Conservation (phyloP, 139 green algal species). For the Bryopsis sp. region DNA sequence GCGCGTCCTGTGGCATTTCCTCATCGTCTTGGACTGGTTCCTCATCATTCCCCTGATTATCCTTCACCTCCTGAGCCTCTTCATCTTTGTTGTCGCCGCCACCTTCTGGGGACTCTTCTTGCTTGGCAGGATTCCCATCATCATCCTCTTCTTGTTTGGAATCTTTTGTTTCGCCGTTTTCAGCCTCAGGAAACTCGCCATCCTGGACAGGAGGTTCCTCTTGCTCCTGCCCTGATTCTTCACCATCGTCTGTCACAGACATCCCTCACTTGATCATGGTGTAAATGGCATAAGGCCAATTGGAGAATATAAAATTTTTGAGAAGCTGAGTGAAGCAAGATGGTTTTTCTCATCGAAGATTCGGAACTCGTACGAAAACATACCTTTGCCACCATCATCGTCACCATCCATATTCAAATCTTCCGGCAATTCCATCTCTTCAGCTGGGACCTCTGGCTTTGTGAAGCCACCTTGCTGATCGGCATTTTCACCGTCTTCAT, state of each 20-base stretch:
- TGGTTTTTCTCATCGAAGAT: too few relatives aligned
- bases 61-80: not conserved
- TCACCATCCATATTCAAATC: slow-evolving; percentile 75
- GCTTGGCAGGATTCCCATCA: slow-evolving; percentile 19
- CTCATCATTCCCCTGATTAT: not conserved
- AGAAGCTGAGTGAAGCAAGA: too few relatives aligned
- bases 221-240: slow-evolving; percentile 31
- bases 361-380: too few relatives aligned
- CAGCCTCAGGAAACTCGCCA: slow-evolving; percentile 26
- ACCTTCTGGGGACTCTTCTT: slow-evolving; percentile 22
- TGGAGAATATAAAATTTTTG: too few relatives aligned
- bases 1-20: not conserved
- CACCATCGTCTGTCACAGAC: slow-evolving; percentile 20
- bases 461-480: slow-evolving; percentile 17
- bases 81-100: slow-evolving; percentile 21
- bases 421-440: slow-evolving; percentile 72
- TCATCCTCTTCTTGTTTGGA: slow-evolving; percentile 5
- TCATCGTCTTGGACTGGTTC: too few relatives aligned
- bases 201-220: slow-evolving; percentile 25
- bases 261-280: too few relatives aligned
- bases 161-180: slow-evolving; percentile 21
- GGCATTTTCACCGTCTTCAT: slow-evolving; percentile 2
- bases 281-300: too few relatives aligned
- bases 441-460: slow-evolving; percentile 38
- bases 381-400: slow-evolving; percentile 31